Evolutionary conservation across 768 basidiomycete genomes (phyloP).

Genomic region (Trametes coccinea): DNA sequence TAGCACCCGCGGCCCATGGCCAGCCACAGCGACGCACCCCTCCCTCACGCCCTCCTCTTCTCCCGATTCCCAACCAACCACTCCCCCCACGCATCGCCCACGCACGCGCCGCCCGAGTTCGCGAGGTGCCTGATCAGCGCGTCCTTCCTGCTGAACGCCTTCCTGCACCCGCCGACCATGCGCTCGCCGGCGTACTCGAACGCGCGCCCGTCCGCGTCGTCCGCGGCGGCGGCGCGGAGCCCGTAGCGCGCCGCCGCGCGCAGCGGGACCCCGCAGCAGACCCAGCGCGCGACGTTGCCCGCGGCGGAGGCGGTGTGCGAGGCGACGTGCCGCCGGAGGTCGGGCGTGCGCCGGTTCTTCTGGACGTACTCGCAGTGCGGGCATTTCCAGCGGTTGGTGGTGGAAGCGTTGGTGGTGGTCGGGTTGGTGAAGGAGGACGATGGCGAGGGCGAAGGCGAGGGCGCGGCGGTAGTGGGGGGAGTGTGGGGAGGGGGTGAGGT

Average conservation of each 20-base stretch:
- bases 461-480: neutral
- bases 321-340: constrained; percentile 25
- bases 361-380: constrained; percentile 21
- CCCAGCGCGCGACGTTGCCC: constrained; percentile 6
- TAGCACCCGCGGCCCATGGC: too few relatives aligned
- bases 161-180: constrained; percentile 25
- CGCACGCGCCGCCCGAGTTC: neutral
- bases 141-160: constrained; percentile 21
- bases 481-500: neutral
- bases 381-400: neutral
- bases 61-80: constrained; percentile 1
- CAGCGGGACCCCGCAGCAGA: constrained; percentile 25
- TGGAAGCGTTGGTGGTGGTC: neutral
- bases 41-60: neutral
- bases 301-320: constrained; percentile 15
- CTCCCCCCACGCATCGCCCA: neutral
- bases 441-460: neutral
- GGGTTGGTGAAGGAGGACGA: neutral
- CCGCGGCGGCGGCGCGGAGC: neutral
- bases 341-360: constrained; percentile 18
- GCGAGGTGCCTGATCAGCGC: constrained; percentile 20
- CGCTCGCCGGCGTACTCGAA: constrained; percentile 13
- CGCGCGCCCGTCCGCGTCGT: neutral
- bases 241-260: constrained; percentile 1
- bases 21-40: neutral